Evolutionary conservation across 257 asterid genomes (phyloP), one percentile per base, ranked within the genome.

Genomic region (Coffea canephora): DNA sequence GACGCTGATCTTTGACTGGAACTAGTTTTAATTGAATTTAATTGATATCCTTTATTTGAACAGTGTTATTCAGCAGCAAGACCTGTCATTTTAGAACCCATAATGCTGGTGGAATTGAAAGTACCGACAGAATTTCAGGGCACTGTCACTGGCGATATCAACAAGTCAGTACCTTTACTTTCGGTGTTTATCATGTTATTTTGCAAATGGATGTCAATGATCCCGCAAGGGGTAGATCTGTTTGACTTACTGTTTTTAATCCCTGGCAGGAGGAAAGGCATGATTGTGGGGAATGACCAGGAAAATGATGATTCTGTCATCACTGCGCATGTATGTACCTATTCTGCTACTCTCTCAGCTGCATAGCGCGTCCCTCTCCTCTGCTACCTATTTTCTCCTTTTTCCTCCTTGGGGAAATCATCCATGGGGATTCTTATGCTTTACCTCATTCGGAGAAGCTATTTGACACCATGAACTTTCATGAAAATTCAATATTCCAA

Each of bases 31-130:
- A 48, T 43, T n/a, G 45, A 15, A 36, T 79, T 79, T 75, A 48
- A 46, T 64, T 23, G 25, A 61, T 79, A 75, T 65, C 49, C 54
- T 79, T 45, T 71, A 69, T 62, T 82, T 27, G 45, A 71, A 48
- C 80, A 92, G 99, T 90, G 94, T 82, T 96, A 96, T 86, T 19
- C 88, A 8, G 79, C 83, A 16, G 96, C 97, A 62, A 94, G 89
- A 80, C 99, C 99, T 80, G 96, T 91, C 75, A 96, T 96, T 81
- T 83, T 96, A 92, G 99, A 94, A 86, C 99, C 99, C 49, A 89
- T 96, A 79, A 96, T 96, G 99, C 77, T 91, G 86, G 98, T 96
- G 80, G 99, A 96, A 76, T 69, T 96, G 27, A 94, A 92, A 88
- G 93, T 87, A 79, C 97, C 98, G 18, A 69, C 96, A 59, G 98